Evolutionary conservation across 768 basidiomycete genomes (phyloP), one percentile per base, ranked within the genome.

Genomic region (Naganishia vishniacii): DNA sequence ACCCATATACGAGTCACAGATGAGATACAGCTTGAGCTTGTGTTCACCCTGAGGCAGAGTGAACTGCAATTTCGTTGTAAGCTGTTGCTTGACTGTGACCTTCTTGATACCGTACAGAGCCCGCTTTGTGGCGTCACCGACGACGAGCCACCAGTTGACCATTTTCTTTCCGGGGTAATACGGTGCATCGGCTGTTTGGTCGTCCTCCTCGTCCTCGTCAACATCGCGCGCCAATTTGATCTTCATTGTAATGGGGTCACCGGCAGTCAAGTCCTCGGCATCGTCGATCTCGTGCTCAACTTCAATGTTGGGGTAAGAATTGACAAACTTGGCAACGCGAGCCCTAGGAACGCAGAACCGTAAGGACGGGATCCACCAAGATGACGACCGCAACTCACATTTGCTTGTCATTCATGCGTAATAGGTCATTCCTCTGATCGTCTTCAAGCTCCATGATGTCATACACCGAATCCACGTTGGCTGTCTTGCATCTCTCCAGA

Each of bases 401-500:
- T 75, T 95, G 88, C 41, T 82, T 80, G 1, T 86, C 81, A 61
- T 86, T 84, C 89, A 99, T 91, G 71, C 87, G 85, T 29, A 98
- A 78, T 25, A 97, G 79, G 60, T 85, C 80, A 62, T 84, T 88
- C 37, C 95, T 84, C 72, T 89, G 82, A 64, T 88, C 87, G 70
- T 97, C 94, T 73, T 98, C 95, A 85, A 98, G 85, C 76, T 98
- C 95, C 89, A 97, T 95, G 67, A 98, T 83, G 74, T 98, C 95
- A 75, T 97, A 95, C 0, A 99, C 92, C 0, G 89, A 88, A 65
- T 91, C 89, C 60, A 95, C 81, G 8, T 83, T 83, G 7, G 86
- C 88, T 0, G 82, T 84, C 73, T 88, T 88, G 80, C 92, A 97
- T 11, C 92, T 84, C 71, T 85, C 83, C 73, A 98, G 60, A 70